These are phyloP conservation scores for Didymellaceae sp. DNA, from an alignment of 2,329 filamentous ascomycete species.

Conservation along the genomic window DNA sequence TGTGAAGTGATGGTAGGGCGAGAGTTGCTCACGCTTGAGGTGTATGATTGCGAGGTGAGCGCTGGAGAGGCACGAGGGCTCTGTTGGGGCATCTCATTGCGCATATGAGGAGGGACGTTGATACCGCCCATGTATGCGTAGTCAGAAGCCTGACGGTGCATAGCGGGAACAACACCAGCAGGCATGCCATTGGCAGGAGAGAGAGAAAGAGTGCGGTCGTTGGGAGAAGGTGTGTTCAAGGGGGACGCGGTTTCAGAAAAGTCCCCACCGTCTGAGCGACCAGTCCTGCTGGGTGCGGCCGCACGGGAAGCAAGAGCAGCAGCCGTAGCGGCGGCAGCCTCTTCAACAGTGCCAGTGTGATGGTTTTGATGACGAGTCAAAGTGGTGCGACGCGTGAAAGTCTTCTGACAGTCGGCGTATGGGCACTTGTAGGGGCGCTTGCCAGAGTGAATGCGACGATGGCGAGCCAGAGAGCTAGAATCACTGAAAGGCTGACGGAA, in stretches of 20 bases:
- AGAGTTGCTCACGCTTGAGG: constrained; percentile 58
- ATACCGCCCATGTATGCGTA: constrained; percentile 80
- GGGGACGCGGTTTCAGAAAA: constrained; percentile 76
- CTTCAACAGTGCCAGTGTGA: constrained; percentile 92
- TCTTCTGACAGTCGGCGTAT: constrained; percentile 97
- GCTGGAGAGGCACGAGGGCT: constrained; percentile 71
- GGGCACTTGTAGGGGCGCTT: constrained; percentile 97
- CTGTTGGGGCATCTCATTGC: constrained; percentile 73
- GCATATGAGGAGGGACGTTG: constrained; percentile 81
- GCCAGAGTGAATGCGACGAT: constrained; percentile 93
- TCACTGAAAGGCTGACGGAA: constrained; percentile 86
- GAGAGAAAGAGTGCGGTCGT: constrained; percentile 78
- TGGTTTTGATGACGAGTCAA: constrained; percentile 95
- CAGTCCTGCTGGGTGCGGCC: constrained; percentile 54
- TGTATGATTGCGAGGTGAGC: constrained; percentile 68
- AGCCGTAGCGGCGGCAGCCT: constrained; percentile 86
- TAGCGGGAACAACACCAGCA: constrained; percentile 64
- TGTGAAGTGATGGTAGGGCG: constrained; percentile 79
- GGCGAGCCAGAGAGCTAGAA: constrained; percentile 89
- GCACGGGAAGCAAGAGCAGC: constrained; percentile 74
- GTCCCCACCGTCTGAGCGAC: constrained; percentile 73
- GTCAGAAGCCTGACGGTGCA: constrained; percentile 72
- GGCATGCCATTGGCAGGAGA: constrained; percentile 80
- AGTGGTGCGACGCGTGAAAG: constrained; percentile 93
- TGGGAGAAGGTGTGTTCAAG: constrained; percentile 80